Evolutionary conservation across 106 monocot species (phyloP).

Genomic region (Acorus calamus): DNA sequence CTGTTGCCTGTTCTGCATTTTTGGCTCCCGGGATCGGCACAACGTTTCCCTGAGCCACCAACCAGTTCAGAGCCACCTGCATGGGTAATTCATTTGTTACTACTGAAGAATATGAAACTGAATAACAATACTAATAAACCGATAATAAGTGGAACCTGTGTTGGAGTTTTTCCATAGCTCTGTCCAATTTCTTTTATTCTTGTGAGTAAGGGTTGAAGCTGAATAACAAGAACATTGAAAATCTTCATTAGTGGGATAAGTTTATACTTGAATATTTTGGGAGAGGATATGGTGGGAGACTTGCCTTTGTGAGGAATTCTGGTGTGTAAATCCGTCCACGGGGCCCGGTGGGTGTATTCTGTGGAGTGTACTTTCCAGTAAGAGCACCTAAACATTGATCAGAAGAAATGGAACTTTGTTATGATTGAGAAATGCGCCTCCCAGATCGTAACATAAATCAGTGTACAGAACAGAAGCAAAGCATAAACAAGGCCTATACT

Average conservation of each 20-base stretch:
- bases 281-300: not conserved
- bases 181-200: constrained; percentile 79
- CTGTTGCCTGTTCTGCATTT: constrained; percentile 56
- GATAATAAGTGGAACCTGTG: constrained; percentile 45
- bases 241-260: not conserved
- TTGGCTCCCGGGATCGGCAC: constrained; percentile 68
- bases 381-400: constrained; percentile 48
- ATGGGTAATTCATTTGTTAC: not conserved
- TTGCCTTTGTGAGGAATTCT: constrained; percentile 64
- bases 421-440: too few species aligned
- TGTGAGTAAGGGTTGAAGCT: constrained; percentile 78
- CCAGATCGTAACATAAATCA: too few species aligned
- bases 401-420: not conserved
- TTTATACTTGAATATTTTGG: not conserved
- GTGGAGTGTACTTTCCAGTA: constrained; percentile 87
- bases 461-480: too few species aligned
- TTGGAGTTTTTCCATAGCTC: constrained; percentile 63
- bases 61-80: constrained; percentile 71
- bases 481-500: too few species aligned
- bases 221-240: not conserved
- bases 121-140: not conserved
- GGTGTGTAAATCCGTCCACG: constrained; percentile 86
- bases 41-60: constrained; percentile 51
- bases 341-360: constrained; percentile 86
- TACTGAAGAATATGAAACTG: too few species aligned